A percentile compares a stretch with the other conserved stretches of the same genome.
These are phyloP conservation scores for Madurella mycetomatis DNA, from an alignment of 2,329 filamentous ascomycete genomes.

Conservation along the genomic window DNA sequence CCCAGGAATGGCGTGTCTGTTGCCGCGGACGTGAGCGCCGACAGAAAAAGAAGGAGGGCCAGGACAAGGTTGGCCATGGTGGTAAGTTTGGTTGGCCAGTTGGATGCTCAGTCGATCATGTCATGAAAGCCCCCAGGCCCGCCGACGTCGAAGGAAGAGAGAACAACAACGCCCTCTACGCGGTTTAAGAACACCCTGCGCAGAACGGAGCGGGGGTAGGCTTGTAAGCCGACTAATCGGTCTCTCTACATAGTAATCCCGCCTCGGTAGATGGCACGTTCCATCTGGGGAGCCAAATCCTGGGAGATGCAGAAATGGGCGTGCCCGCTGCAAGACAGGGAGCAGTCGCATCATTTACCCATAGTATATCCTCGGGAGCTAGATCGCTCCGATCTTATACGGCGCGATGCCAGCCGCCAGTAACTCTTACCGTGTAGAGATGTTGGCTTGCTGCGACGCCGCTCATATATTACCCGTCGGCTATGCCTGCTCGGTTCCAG, in stretches of 20 bases:
- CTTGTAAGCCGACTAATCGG: too few relatives aligned
- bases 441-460: too few relatives aligned
- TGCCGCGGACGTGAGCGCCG: background rate
- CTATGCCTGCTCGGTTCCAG: constrained; percentile 2
- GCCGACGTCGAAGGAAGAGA: background rate
- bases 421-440: background rate
- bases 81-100: background rate
- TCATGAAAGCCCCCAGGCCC: background rate
- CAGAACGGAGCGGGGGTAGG: too few relatives aligned
- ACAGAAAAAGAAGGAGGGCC: background rate
- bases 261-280: too few relatives aligned
- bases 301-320: too few relatives aligned
- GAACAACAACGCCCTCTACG: too few relatives aligned
- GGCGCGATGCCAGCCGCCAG: background rate
- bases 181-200: too few relatives aligned
- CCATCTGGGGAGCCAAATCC: too few relatives aligned
- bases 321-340: too few relatives aligned
- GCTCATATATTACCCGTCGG: constrained; percentile 9
- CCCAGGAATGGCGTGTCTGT: constrained; percentile 10
- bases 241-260: too few relatives aligned
- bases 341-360: too few relatives aligned
- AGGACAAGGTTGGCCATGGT: background rate
- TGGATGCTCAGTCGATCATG: background rate
- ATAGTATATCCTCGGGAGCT: too few relatives aligned
- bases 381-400: background rate